Evolutionary conservation across 2,329 filamentous ascomycete genomes (phyloP).

Genomic region (Beauveria rudraprayagi): DNA sequence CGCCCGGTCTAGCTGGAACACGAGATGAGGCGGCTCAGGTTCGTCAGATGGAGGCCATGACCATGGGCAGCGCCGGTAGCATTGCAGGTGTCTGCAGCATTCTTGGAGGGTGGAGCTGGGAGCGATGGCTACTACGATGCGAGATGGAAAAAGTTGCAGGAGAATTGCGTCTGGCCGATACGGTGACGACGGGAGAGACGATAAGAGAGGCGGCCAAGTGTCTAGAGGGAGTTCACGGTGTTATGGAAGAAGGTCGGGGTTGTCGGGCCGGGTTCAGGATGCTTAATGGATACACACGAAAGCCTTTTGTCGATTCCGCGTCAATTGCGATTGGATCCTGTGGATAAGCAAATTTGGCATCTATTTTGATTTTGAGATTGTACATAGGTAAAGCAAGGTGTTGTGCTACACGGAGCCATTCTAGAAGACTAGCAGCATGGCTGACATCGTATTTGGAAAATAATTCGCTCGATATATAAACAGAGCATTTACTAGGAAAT

Average conservation of each 20-base stretch:
- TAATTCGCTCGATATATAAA: neutral
- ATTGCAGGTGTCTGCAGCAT: constrained; percentile 71
- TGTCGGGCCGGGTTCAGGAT: constrained; percentile 53
- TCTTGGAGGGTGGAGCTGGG: constrained; percentile 85
- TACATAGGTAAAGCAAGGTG: neutral
- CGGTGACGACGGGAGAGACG: constrained; percentile 40
- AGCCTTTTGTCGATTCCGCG: constrained; percentile 28
- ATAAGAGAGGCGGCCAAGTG: constrained; percentile 50
- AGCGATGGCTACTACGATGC: constrained; percentile 87
- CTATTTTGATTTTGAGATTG: neutral
- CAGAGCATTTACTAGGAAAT: neutral
- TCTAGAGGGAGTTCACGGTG: constrained; percentile 50
- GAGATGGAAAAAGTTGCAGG: constrained; percentile 74
- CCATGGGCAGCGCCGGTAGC: constrained; percentile 59
- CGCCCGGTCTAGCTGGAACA: constrained; percentile 27
- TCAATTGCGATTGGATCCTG: constrained; percentile 9
- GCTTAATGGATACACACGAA: constrained; percentile 56
- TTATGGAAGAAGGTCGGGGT: constrained; percentile 55
- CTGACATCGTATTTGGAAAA: neutral
- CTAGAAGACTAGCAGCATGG: neutral
- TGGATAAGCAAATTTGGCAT: neutral
- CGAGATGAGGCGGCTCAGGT: constrained; percentile 34
- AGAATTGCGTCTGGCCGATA: constrained; percentile 49
- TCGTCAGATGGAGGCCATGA: constrained; percentile 53
- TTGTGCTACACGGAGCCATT: neutral